A percentile compares a stretch with the other conserved stretches of the same genome.
Conservation (phyloP, 192 early-diverging fungal species). For the Entomortierella lignicola region DNA sequence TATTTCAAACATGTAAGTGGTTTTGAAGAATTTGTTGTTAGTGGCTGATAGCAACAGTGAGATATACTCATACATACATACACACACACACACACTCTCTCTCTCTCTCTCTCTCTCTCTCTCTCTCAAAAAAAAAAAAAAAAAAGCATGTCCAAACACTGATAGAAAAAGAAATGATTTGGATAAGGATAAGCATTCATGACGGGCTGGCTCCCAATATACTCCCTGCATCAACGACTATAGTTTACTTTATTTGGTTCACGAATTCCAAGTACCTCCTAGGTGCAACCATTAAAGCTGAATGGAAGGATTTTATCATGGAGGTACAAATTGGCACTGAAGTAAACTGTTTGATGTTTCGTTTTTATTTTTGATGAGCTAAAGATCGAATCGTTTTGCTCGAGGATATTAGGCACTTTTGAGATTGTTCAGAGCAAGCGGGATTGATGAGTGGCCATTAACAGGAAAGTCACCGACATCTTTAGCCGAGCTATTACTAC, state of each 20-base stretch:
- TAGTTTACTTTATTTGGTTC: constrained; percentile 59
- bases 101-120: not conserved
- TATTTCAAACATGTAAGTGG: constrained; percentile 54
- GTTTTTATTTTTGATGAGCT: too few species aligned
- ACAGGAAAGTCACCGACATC: constrained; percentile 54
- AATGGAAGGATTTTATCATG: constrained; percentile 54
- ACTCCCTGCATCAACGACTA: constrained; percentile 36
- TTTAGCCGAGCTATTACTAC: constrained; percentile 49
- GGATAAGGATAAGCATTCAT: constrained; percentile 60
- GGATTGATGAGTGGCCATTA: constrained; percentile 55
- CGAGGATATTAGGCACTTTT: constrained; percentile 36
- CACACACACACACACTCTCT: not conserved
- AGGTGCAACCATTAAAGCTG: constrained; percentile 41
- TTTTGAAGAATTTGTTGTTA: not conserved
- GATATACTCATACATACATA: not conserved
- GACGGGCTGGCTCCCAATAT: constrained; percentile 54
- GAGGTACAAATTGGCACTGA: too few species aligned
- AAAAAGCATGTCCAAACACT: constrained; percentile 39
- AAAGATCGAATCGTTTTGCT: too few species aligned
- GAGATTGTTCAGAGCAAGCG: constrained; percentile 38
- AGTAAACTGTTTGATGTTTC: too few species aligned
- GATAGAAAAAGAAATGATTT: constrained; percentile 39
- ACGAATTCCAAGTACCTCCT: constrained; percentile 56
- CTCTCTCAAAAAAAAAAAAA: too few species aligned
- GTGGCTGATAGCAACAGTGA: not conserved